These are phyloP conservation scores for Hymenoscyphus fructigenus DNA, from an alignment of 2,329 filamentous ascomycete genomes.

Conservation along the genomic window DNA sequence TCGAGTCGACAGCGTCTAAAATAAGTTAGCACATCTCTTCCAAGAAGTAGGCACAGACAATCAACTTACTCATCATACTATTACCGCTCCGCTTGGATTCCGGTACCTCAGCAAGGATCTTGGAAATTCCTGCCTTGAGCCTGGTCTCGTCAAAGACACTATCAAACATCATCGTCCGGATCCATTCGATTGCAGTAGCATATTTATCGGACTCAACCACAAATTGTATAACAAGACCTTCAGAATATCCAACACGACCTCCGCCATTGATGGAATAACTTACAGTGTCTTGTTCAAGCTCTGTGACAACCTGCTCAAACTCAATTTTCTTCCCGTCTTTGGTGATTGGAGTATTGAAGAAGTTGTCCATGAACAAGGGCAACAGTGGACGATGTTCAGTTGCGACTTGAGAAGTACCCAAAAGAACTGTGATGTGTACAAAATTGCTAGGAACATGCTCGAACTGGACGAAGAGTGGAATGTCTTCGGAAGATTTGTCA, in stretches of 20 bases:
- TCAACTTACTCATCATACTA: slow-evolving; percentile 52
- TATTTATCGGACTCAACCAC: slow-evolving; percentile 90
- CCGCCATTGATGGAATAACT: slow-evolving; percentile 74
- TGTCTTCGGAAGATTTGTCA: slow-evolving; percentile 60
- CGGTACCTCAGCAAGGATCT: slow-evolving; percentile 87
- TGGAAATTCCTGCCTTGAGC: slow-evolving; percentile 66
- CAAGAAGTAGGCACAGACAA: background rate
- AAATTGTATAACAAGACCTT: slow-evolving; percentile 79
- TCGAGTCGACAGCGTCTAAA: slow-evolving; percentile 61
- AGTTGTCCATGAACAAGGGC: slow-evolving; percentile 82
- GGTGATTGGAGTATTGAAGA: slow-evolving; percentile 88
- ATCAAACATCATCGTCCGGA: slow-evolving; percentile 83
- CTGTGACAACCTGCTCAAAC: slow-evolving; percentile 90
- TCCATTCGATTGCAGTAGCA: slow-evolving; percentile 75
- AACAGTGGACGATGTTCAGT: slow-evolving; percentile 82
- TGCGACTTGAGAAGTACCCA: slow-evolving; percentile 76
- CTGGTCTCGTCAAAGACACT: slow-evolving; percentile 77
- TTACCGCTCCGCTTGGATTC: slow-evolving; percentile 86
- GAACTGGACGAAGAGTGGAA: slow-evolving; percentile 93
- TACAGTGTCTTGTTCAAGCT: slow-evolving; percentile 88
- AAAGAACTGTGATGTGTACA: slow-evolving; percentile 76
- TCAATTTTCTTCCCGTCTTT: slow-evolving; percentile 73
- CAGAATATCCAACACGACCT: slow-evolving; percentile 69
- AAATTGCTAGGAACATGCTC: slow-evolving; percentile 94
- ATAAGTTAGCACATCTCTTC: background rate